Conservation (phyloP, 768 basidiomycete genomes). For the Leccinum subtestaceum region DNA sequence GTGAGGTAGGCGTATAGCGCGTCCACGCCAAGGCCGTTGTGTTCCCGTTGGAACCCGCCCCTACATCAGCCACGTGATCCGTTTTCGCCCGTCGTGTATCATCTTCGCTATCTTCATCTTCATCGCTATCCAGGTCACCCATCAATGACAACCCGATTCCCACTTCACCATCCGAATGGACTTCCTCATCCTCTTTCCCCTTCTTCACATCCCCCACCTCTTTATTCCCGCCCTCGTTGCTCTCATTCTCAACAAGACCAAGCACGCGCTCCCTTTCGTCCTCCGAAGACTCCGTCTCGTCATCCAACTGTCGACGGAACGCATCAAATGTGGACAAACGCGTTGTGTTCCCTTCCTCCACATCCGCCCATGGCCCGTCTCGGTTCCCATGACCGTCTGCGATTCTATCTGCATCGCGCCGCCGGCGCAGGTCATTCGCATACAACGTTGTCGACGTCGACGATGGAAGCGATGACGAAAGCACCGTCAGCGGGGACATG, state of each 20-base stretch:
- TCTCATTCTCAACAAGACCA: conserved; percentile 2
- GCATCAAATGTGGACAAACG: conserved; percentile 26
- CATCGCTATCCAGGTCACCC: conserved; percentile 42
- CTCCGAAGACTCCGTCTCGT: conserved; percentile 5
- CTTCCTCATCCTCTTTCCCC: conserved; percentile 18
- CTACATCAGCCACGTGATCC: conserved; percentile 1
- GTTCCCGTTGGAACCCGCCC: neutral
- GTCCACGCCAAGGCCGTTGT: conserved; percentile 28
- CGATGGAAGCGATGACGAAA: conserved; percentile 12
- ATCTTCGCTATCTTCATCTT: conserved; percentile 13
- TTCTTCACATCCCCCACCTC: neutral
- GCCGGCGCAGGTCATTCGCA: neutral
- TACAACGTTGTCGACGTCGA: neutral
- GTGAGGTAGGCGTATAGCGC: conserved; percentile 27
- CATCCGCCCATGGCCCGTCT: conserved; percentile 2
- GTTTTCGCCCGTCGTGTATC: conserved; percentile 7
- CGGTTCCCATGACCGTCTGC: neutral
- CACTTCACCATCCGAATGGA: conserved; percentile 54
- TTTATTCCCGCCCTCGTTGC: neutral
- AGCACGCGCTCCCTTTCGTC: conserved; percentile 13
- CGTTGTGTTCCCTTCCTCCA: conserved; percentile 19
- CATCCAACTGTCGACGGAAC: conserved; percentile 21
- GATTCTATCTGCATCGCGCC: neutral
- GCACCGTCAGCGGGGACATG: conserved; percentile 15
- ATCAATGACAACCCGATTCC: conserved; percentile 71